Base-by-base conservation (phyloP, 164 flowering plant species). In the Tinospora cordifolia region DNA sequence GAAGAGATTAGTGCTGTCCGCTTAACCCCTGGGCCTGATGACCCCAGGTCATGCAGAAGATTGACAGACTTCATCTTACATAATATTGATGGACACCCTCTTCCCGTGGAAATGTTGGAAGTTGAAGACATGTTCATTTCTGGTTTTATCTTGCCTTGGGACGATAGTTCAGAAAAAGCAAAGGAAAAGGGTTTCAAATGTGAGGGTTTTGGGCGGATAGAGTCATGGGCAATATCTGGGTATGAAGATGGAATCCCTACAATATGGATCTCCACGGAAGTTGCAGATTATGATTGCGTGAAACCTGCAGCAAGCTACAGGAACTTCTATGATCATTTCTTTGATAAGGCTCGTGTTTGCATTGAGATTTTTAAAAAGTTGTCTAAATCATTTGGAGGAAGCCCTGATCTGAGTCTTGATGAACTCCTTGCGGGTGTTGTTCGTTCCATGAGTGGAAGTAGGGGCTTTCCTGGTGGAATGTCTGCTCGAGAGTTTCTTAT, bases 141-240 rank as follows among this genome's bases (percentile, higher is more conserved):
- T 54, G 93, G 90, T 62, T 41, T 83, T 15, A 80, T 93, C 59
- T 73, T 90, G 79, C 86, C 94, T 22, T 74, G 79, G 13, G 89
- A 88, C 39, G 86, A 81, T 49, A 67, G 49, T 72, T 47, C 78
- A 25, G 88, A 81, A 38, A 83, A 82, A 69, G 84, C 79, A 24
- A 88, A 85, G 69, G 87, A 77, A 15, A 81, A 74, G 49, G 90
- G 90, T 8, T 76, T 89, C 11, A 79, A 87, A 73, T 91, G 97
- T 78, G 92, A 86, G 75, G 92, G 90, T 6, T 93, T 93, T 81
- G 98, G 98, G 8, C 84, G 94, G 30, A 80, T 93, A 41, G 95
- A 90, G 77, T 68, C 82, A 2, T 93, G 98, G 97, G 74, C 82
- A 0, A 87, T 93, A 46, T 93, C 98, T 72, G 98, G 98, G 38